Evolutionary conservation across 1,284 basidiomycete genomes (phyloP).

Genomic region (Anthracocystis panici-leucophaei): DNA sequence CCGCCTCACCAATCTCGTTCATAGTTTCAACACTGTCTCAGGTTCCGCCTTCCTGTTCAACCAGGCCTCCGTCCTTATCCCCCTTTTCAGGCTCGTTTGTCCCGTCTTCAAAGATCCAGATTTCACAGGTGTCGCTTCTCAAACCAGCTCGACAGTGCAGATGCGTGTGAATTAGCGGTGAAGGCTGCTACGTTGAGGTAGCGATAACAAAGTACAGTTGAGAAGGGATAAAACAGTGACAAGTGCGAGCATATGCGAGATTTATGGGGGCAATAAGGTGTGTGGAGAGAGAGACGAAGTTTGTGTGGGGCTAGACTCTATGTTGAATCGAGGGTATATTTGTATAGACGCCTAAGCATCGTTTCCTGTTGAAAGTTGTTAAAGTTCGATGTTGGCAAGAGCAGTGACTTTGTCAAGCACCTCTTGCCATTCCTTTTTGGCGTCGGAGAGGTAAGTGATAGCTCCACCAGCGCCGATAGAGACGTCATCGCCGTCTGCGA

Average conservation of each 20-base stretch:
- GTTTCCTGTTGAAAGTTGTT: slow-evolving; percentile 20
- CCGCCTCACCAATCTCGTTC: background rate
- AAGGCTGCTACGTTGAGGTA: slow-evolving; percentile 17
- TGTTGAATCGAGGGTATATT: slow-evolving; percentile 18
- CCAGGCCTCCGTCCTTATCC: background rate
- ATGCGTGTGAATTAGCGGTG: slow-evolving; percentile 2
- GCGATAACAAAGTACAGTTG: background rate
- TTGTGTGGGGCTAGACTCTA: background rate
- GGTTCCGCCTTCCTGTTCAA: slow-evolving; percentile 19
- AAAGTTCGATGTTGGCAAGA: slow-evolving; percentile 34
- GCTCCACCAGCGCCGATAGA: slow-evolving; percentile 90
- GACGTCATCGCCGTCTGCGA: slow-evolving; percentile 77
- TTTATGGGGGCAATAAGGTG: background rate
- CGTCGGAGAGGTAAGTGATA: slow-evolving; percentile 91
- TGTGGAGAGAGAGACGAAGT: background rate
- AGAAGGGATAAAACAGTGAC: slow-evolving; percentile 2
- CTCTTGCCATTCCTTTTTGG: slow-evolving; percentile 91
- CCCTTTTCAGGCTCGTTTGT: background rate
- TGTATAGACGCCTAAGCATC: background rate
- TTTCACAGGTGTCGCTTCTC: slow-evolving; percentile 7
- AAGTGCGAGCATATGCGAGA: background rate
- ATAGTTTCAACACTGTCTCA: slow-evolving; percentile 13
- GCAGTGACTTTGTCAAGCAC: slow-evolving; percentile 79
- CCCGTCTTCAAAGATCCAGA: background rate
- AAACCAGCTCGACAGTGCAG: background rate